Evolutionary conservation across 345 rosid species (phyloP).

Genomic region (Rubroshorea leprosula): DNA sequence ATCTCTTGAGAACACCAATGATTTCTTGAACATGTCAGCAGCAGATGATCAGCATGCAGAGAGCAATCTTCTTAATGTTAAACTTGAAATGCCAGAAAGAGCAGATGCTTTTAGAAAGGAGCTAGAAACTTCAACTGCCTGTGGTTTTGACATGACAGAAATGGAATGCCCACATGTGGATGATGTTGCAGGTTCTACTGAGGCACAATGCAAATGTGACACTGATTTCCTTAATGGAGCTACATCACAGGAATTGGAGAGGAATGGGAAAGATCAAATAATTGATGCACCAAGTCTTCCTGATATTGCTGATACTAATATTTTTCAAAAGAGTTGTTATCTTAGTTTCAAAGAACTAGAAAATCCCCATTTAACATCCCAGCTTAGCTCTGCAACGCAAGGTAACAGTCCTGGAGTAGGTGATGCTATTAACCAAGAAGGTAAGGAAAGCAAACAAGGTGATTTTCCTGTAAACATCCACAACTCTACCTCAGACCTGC

Average conservation of each 20-base stretch:
- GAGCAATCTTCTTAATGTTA: constrained; percentile 12
- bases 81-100: constrained; percentile 9
- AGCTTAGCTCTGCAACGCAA: constrained; percentile 22
- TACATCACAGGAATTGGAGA: constrained; percentile 19
- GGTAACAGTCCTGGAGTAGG: constrained; percentile 22
- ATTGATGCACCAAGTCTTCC: constrained; percentile 15
- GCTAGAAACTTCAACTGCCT: constrained; percentile 12
- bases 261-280: constrained; percentile 16
- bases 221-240: constrained; percentile 26
- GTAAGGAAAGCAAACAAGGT: constrained; percentile 13
- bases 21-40: constrained; percentile 10
- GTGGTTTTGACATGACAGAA: constrained; percentile 18
- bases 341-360: constrained; percentile 23
- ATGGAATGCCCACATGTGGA: constrained; percentile 22
- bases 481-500: constrained; percentile 10
- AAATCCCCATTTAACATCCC: constrained; percentile 20
- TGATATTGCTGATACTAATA: constrained; percentile 17
- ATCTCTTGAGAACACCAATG: constrained; percentile 19
- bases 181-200: constrained; percentile 15
- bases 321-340: constrained; percentile 15
- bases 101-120: constrained; percentile 12
- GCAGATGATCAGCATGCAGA: constrained; percentile 16
- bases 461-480: constrained; percentile 1
- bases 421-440: constrained; percentile 18
- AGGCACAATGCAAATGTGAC: constrained; percentile 16